phyloP scores from a whole-genome alignment of 129 eudicot genomes.

The Centella asiatica region DNA sequence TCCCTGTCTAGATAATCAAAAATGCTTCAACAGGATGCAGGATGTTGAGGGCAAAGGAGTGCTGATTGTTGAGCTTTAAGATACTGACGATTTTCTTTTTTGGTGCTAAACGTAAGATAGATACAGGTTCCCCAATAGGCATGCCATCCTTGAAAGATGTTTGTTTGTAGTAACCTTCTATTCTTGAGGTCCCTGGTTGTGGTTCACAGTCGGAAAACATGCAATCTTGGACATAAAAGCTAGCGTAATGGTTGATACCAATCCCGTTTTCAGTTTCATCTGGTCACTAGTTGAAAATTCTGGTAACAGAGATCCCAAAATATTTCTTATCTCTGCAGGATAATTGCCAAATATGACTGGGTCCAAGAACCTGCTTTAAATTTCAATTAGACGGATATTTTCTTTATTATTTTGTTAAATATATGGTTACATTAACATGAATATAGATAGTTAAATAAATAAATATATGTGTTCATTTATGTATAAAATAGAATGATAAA shows the following conservation, averaged over 20 bases:
- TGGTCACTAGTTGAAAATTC: constrained; percentile 25
- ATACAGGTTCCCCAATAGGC: constrained; percentile 61
- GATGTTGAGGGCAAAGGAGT: neutral
- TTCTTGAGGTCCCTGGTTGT: constrained; percentile 41
- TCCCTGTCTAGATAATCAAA: constrained; percentile 23
- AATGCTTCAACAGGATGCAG: neutral
- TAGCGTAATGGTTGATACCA: constrained; percentile 72
- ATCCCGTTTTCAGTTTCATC: constrained; percentile 25
- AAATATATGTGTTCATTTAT: no score
- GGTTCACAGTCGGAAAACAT: constrained; percentile 40
- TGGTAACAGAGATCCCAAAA: constrained; percentile 51
- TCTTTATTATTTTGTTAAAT: no score
- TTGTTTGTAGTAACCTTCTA: constrained; percentile 45
- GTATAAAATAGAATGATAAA: no score
- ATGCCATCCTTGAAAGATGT: constrained; percentile 41
- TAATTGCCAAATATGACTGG: constrained; percentile 62
- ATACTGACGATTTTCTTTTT: neutral
- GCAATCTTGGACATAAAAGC: constrained; percentile 69
- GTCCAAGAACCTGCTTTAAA: constrained; percentile 55
- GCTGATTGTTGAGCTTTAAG: neutral
- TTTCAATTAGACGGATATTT: neutral
- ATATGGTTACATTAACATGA: no score
- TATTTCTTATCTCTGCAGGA: constrained; percentile 49
- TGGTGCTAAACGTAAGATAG: no score
- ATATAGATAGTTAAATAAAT: no score